These are phyloP conservation scores for Tritrichomonas foetus DNA, from an alignment of 208 protist genomes.

Conservation along the genomic window DNA sequence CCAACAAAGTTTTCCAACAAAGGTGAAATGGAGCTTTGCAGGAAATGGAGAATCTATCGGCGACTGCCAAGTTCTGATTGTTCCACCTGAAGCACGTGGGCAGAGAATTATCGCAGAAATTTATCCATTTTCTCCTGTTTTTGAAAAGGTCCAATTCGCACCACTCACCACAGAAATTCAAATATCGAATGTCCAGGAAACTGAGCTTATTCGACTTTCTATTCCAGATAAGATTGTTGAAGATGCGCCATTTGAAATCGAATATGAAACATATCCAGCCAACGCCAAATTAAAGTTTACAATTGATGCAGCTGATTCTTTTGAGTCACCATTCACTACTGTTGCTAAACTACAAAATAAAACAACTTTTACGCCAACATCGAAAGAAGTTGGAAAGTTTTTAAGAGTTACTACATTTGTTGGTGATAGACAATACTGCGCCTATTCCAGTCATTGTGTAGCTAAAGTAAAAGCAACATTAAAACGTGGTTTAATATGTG, in stretches of 20 bases:
- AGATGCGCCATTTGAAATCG: background rate
- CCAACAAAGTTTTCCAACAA: background rate
- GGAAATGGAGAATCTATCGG: background rate
- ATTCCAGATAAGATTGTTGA: background rate
- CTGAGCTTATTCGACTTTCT: background rate
- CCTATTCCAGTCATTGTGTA: background rate
- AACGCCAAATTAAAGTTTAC: background rate
- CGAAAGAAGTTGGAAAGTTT: too few species aligned
- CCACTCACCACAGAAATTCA: background rate
- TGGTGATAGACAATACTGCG: background rate
- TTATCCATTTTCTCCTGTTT: background rate
- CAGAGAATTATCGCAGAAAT: background rate
- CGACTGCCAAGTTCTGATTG: background rate
- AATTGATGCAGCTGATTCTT: background rate
- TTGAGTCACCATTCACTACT: background rate
- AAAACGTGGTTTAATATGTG: background rate
- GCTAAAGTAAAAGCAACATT: background rate
- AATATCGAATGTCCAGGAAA: background rate
- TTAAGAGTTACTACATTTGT: background rate
- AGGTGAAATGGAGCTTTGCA: background rate
- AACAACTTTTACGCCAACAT: background rate
- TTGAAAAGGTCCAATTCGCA: background rate
- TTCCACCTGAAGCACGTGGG: background rate
- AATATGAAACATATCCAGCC: background rate
- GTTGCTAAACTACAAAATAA: background rate